These are phyloP conservation scores for Micractinium sp. DNA, from an alignment of 139 green algal species.

Conservation along the genomic window DNA sequence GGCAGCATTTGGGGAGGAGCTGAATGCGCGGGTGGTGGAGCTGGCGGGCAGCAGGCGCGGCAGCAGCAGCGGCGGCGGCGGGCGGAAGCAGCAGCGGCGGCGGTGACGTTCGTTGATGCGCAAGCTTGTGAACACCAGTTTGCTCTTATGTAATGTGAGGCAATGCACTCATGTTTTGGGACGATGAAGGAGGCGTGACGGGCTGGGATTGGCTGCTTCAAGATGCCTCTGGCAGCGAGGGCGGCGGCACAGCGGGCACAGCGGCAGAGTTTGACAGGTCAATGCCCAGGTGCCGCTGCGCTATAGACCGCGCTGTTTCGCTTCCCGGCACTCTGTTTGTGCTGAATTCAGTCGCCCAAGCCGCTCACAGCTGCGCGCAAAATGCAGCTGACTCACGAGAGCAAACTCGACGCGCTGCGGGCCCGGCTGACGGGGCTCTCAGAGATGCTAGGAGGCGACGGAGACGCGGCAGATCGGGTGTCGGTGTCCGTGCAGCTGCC, in stretches of 20 bases:
- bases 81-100: constrained; percentile 21
- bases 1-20: constrained; percentile 67
- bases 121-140: background rate
- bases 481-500: background rate
- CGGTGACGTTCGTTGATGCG: background rate
- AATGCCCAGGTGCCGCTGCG: no score
- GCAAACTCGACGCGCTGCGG: background rate
- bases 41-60: background rate
- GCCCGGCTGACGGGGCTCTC: background rate
- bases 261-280: no score
- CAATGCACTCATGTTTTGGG: no score
- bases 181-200: no score
- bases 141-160: background rate
- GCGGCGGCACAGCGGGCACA: no score
- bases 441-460: background rate
- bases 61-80: background rate
- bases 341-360: no score
- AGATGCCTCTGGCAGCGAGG: no score
- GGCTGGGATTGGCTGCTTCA: no score
- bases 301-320: no score
- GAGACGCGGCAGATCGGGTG: background rate
- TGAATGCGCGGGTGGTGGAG: constrained; percentile 55
- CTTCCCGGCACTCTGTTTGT: no score
- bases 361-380: no score
- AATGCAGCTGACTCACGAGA: no score